phyloP scores from a whole-genome alignment of 73 alveolate species.

The Paramecium octaurelia region DNA sequence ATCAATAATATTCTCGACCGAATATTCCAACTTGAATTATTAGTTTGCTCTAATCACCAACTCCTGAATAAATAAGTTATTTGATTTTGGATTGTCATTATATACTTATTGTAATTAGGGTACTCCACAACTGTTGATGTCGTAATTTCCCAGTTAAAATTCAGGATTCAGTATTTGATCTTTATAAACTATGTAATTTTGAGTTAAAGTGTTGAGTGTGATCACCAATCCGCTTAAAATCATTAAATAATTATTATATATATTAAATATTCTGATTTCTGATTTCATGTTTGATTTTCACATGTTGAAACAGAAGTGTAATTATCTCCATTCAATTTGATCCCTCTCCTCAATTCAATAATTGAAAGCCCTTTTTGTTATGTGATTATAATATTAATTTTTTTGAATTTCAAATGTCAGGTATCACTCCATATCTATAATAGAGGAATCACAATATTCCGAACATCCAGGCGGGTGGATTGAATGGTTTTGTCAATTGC shows the following conservation, averaged over 20 bases:
- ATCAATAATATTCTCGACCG: not conserved
- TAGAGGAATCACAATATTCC: conserved; percentile 53
- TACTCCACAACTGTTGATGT: not conserved
- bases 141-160: not conserved
- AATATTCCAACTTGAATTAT: not conserved
- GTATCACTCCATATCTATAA: not conserved
- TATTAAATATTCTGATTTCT: not conserved
- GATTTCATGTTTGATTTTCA: not conserved
- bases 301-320: too few species aligned
- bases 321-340: not conserved
- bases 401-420: conserved; percentile 26
- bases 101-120: not conserved
- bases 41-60: not conserved
- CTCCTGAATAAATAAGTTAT: not conserved
- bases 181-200: not conserved
- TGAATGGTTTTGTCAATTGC: conserved; percentile 42
- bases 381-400: not conserved
- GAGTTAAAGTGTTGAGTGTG: not conserved
- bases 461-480: conserved; percentile 50
- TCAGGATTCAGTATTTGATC: not conserved
- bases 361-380: not conserved
- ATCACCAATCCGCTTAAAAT: not conserved
- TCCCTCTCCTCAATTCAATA: not conserved
- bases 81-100: not conserved
- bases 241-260: not conserved